Evolutionary conservation across 2,329 filamentous ascomycete species (phyloP).

Genomic region (Leptographium flavum): DNA sequence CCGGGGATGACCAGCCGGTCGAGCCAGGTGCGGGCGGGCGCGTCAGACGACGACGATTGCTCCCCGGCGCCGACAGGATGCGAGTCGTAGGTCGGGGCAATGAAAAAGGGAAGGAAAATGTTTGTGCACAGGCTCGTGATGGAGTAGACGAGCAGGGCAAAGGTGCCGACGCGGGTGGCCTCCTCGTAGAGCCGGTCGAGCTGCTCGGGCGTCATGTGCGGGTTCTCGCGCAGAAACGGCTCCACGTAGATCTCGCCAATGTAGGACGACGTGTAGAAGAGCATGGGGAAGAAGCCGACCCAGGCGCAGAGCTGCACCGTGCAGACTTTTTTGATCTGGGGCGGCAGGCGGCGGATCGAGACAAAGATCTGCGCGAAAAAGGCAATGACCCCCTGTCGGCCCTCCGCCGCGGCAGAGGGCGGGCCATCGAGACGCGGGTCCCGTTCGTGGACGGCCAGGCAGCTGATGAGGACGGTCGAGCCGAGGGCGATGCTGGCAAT

Average conservation of each 20-base stretch:
- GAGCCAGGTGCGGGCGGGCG: slow-evolving; percentile 24
- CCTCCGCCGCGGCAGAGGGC: background rate
- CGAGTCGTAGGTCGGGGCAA: slow-evolving; percentile 62
- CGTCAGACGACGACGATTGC: background rate
- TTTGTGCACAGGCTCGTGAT: slow-evolving; percentile 72
- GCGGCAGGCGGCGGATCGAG: slow-evolving; percentile 65
- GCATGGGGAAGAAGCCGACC: slow-evolving; percentile 90
- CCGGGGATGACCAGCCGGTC: slow-evolving; percentile 60
- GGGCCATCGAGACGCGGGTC: slow-evolving; percentile 61
- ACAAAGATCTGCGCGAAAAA: slow-evolving; percentile 71
- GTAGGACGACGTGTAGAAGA: slow-evolving; percentile 92
- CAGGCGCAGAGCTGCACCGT: slow-evolving; percentile 74
- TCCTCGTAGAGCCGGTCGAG: slow-evolving; percentile 70
- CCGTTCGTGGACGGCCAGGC: slow-evolving; percentile 55
- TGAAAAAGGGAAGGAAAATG: slow-evolving; percentile 70
- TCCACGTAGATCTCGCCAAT: slow-evolving; percentile 87
- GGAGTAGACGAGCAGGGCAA: slow-evolving; percentile 79
- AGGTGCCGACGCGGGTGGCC: slow-evolving; percentile 75
- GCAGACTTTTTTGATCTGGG: slow-evolving; percentile 72
- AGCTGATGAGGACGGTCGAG: slow-evolving; percentile 57
- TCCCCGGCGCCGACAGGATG: slow-evolving; percentile 2
- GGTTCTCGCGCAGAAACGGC: slow-evolving; percentile 62
- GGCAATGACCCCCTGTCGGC: slow-evolving; percentile 42
- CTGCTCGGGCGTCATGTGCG: slow-evolving; percentile 60
- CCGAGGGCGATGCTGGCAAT: slow-evolving; percentile 65